Conservation (phyloP, 768 basidiomycete genomes). For the Fistulinella prunicolor region DNA sequence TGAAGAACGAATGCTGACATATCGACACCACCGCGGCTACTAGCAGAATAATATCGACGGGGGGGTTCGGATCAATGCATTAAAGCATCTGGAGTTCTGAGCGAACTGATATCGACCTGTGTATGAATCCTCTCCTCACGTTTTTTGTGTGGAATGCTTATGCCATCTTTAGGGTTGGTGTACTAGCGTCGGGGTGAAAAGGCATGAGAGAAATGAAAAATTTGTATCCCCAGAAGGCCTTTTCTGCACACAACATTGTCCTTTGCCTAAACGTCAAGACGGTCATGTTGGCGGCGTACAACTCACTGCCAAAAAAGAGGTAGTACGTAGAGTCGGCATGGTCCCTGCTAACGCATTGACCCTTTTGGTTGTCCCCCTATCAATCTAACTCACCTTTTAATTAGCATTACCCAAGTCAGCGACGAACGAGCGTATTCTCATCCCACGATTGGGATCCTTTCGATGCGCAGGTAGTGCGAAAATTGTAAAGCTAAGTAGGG, state of each 20-base stretch:
- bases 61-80: conserved; percentile 79
- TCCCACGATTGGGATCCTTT: conserved; percentile 29
- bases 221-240: too few relatives aligned
- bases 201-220: too few relatives aligned
- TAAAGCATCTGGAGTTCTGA: conserved; percentile 64
- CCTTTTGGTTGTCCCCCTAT: too few relatives aligned
- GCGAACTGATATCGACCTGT: conserved; percentile 76
- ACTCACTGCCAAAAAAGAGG: too few relatives aligned
- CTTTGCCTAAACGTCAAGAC: too few relatives aligned
- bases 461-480: conserved; percentile 48
- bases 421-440: conserved; percentile 58
- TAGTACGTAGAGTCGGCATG: conserved; percentile 60
- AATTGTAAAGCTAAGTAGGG: conserved; percentile 57
- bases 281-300: too few relatives aligned
- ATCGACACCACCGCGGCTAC: conserved; percentile 68
- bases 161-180: conserved; percentile 54
- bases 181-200: conserved; percentile 69
- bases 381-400: too few relatives aligned
- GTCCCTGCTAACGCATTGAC: conserved; percentile 65
- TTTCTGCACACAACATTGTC: too few relatives aligned
- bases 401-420: conserved; percentile 78
- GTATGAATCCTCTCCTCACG: conserved; percentile 33
- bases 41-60: conserved; percentile 81
- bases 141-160: background rate
- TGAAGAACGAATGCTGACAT: conserved; percentile 71